Base-by-base conservation (phyloP, 257 asterid genomes). In the Perilla frutescens region DNA sequence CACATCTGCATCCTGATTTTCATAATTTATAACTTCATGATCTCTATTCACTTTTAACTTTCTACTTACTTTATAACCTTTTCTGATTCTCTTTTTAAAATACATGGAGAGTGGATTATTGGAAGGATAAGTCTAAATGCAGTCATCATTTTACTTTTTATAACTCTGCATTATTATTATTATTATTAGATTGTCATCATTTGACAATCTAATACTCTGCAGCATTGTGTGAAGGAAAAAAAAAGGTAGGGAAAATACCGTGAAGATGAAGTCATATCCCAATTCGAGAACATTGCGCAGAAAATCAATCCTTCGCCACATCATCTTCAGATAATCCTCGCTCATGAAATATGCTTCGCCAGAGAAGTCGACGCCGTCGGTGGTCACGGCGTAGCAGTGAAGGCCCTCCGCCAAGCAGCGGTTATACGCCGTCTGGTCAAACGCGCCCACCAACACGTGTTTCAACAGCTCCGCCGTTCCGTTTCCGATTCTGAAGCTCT, bases 231-330 rank as follows among this genome's bases (percentile, higher is more conserved):
- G 49, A 1, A 12, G 12, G 8, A 6, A 43, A 43, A 43, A 4
- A 4, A 6, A 2, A 1, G 48, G 48, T 7, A 43, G 15, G 8
- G 5, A 7, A 12, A 60, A 58, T 32, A 50, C 96, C 77, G 93
- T 84, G 79, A 87, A 89, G 58, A 89, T 55, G 74, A 89, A 89
- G 63, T 79, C 75, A 59, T 69, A 89, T 20, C 93, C 93, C 70
- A 66, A 4, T 36, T 82, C 58, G 12, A 89, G 89, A 73, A 85
- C 89, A 4, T 8, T 53, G 4, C 73, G 84, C 4, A 82, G 77
- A 67, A 89, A 85, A 56, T 85, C 82, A 48, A 87, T 87, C 74
- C 84, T 84, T 55, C 81, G 80, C 96, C 93, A 87, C 84, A 87
- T 79, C 91, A 89, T 82, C 76, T 84, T 82, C 78, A 89, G 50